phyloP scores from a whole-genome alignment of 441 rosid genomes.

The Erysimum pusillum region DNA sequence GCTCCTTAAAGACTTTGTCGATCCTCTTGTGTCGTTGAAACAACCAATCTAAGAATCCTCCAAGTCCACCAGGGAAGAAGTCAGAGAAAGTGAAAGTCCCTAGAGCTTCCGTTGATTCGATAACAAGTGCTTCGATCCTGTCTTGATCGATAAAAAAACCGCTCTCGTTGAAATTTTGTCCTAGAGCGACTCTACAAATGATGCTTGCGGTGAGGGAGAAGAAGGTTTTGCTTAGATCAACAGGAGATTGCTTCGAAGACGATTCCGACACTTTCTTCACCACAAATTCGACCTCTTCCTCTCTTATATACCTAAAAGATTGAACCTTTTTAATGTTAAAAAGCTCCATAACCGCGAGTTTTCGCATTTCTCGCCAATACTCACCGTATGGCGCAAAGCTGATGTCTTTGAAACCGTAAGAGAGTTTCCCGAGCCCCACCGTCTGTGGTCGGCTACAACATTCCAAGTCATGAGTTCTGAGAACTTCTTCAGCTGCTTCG shows the following conservation, averaged over 20 bases:
- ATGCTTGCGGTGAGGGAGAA: conserved; percentile 23
- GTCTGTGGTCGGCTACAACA: conserved; percentile 38
- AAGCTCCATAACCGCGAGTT: conserved; percentile 27
- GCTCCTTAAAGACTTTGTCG: conserved; percentile 38
- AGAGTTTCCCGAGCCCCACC: background rate
- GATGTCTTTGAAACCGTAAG: conserved; percentile 33
- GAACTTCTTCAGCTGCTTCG: conserved; percentile 45
- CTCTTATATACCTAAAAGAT: conserved; percentile 55
- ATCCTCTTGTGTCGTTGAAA: conserved; percentile 42
- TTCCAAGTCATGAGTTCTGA: conserved; percentile 44
- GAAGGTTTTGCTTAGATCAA: conserved; percentile 52
- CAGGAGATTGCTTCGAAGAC: conserved; percentile 19
- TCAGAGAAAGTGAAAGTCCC: conserved; percentile 47
- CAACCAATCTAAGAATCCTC: conserved; percentile 53
- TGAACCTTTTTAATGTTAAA: conserved; percentile 47
- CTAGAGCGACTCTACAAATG: conserved; percentile 13
- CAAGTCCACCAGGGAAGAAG: conserved; percentile 51
- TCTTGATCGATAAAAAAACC: conserved; percentile 26
- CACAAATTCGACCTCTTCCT: conserved; percentile 18
- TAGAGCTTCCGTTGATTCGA: conserved; percentile 16
- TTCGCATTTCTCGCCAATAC: conserved; percentile 18
- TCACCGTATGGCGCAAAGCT: conserved; percentile 30
- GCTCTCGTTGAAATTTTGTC: conserved; percentile 1
- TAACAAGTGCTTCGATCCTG: conserved; percentile 19
- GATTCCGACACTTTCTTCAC: conserved; percentile 4